Evolutionary conservation across 768 basidiomycete genomes (phyloP).

Genomic region (Zangia roseola): DNA sequence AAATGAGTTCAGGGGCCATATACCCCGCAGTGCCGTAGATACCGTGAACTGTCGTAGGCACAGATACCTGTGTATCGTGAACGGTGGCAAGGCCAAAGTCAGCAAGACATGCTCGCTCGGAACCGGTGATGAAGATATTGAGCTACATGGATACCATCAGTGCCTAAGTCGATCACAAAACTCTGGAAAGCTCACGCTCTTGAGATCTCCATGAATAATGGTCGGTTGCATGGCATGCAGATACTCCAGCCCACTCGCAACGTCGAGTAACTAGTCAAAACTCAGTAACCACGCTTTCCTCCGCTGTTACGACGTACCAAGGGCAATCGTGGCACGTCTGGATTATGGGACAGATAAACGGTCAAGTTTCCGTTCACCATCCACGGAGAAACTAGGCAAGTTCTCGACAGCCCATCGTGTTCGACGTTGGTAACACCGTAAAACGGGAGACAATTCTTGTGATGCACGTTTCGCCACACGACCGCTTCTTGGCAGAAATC

Average conservation of each 20-base stretch:
- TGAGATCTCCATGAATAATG: slow-evolving; percentile 44
- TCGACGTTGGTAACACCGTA: slow-evolving; percentile 23
- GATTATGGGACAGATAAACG: slow-evolving; percentile 29
- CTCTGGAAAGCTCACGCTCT: slow-evolving; percentile 33
- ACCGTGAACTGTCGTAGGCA: slow-evolving; percentile 12
- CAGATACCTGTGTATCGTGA: slow-evolving; percentile 16
- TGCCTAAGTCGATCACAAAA: background rate
- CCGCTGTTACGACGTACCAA: slow-evolving; percentile 27
- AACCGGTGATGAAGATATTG: slow-evolving; percentile 29
- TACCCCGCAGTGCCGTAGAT: slow-evolving; percentile 25
- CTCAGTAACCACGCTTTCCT: background rate
- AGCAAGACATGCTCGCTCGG: slow-evolving; percentile 29
- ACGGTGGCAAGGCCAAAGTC: slow-evolving; percentile 30
- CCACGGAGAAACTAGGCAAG: slow-evolving; percentile 26
- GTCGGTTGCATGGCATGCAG: slow-evolving; percentile 40
- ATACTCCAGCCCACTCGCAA: slow-evolving; percentile 38
- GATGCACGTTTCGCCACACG: slow-evolving; percentile 31
- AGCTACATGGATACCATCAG: slow-evolving; percentile 14
- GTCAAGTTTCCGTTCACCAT: slow-evolving; percentile 30
- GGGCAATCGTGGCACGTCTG: slow-evolving; percentile 26
- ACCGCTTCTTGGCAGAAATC: slow-evolving; percentile 30
- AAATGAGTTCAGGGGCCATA: slow-evolving; percentile 29
- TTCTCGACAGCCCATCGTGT: slow-evolving; percentile 10
- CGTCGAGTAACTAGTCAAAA: slow-evolving; percentile 33
- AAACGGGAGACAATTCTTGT: slow-evolving; percentile 30